A percentile compares a stretch with the other conserved stretches of the same genome.
Evolutionary conservation across 768 basidiomycete genomes (phyloP).

Genomic region (Sistotremastrum niveocremeum): DNA sequence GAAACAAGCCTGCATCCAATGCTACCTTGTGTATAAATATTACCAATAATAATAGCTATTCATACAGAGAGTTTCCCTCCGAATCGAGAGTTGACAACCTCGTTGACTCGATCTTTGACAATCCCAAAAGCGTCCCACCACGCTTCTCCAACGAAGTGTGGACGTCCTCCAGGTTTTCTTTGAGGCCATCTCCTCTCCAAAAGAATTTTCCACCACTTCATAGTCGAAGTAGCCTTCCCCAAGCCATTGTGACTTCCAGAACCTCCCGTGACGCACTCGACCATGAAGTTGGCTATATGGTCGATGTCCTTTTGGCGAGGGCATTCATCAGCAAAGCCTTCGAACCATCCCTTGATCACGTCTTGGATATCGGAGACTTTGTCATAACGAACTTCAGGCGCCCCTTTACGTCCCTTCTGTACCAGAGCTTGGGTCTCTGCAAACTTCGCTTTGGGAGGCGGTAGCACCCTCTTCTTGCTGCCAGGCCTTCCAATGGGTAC

Average conservation of each 20-base stretch:
- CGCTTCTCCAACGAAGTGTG: constrained; percentile 41
- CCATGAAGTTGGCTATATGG: constrained; percentile 59
- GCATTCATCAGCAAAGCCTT: constrained; percentile 38
- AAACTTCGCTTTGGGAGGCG: constrained; percentile 43
- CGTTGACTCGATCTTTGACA: constrained; percentile 55
- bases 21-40: too few relatives aligned
- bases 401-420: constrained; percentile 37
- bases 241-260: constrained; percentile 49
- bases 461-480: constrained; percentile 12
- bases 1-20: too few relatives aligned
- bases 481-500: constrained; percentile 3
- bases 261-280: constrained; percentile 47
- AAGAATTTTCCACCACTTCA: constrained; percentile 75
- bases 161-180: constrained; percentile 25
- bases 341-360: constrained; percentile 67
- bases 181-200: constrained; percentile 43
- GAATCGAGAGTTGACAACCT: constrained; percentile 50
- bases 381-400: constrained; percentile 28
- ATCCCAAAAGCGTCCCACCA: constrained; percentile 77
- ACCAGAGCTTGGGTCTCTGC: constrained; percentile 38
- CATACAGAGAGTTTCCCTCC: constrained; percentile 31
- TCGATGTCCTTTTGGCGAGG: constrained; percentile 67
- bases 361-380: constrained; percentile 61
- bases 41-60: too few relatives aligned
- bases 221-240: constrained; percentile 52